Evolutionary conservation across 495 filamentous ascomycete species (phyloP), one percentile per base, ranked within the genome.

Genomic region (Penicillium canariense): DNA sequence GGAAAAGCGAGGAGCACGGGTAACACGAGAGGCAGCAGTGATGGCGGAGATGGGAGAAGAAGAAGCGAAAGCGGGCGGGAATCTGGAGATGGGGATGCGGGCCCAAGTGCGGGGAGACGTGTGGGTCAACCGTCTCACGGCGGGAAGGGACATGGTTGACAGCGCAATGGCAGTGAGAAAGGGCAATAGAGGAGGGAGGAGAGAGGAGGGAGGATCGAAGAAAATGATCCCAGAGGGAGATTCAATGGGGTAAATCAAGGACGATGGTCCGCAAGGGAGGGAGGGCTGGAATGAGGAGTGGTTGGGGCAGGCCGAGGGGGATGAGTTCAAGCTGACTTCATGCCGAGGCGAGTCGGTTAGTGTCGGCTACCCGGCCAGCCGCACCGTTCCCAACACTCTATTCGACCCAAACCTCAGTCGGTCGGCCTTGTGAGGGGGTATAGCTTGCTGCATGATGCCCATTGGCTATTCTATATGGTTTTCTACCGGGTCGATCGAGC

Each of bases 31-130:
- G 49, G 61, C 31, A 22, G 31, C 49, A 46, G 62, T 23, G 38
- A 58, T 42, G 48, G 67, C 44, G 48, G 65, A 59, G 40, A 61
- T 56, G 50, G 52, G 26, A 56, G 61, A 52, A 26, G 58, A 51
- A 56, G 56, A 62, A 52, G 64, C 42, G 47, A 64, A 59, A 64
- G 61, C 53, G 59, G 63, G 65, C 50, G 43, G 9, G 27, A 66
- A 46, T 65, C 66, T 71, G 61, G 66, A 70, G 65, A 70, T 54
- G 62, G 71, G 58, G 60, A 75, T 68, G 68, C 71, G 72, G 71
- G 72, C 70, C 57, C 72, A 69, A 74, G 68, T 75, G 75, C 75
- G 75, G 75, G 75, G 75, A 72, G 73, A 62, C 61, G 72, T 65
- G 67, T 73, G 73, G 73, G 73, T 76, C 70, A 76, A 56, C 61